Conservation (phyloP, 2,329 filamentous ascomycete species). For the Chaetomium strumarium region DNA sequence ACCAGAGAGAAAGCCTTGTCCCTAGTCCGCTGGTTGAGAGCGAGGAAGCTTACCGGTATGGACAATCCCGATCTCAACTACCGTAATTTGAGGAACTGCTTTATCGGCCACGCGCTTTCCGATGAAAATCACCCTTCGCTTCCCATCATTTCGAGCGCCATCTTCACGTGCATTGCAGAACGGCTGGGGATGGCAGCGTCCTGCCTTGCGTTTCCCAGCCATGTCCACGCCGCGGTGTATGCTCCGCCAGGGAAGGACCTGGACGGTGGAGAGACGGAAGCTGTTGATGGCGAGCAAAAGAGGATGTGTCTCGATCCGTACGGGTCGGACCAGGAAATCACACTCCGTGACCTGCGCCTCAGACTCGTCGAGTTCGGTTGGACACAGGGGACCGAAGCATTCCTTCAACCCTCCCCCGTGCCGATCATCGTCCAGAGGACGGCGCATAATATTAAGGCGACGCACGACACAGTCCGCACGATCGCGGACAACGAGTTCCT, state of each 20-base stretch:
- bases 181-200: slow-evolving; percentile 69
- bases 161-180: slow-evolving; percentile 75
- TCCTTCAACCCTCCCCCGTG: slow-evolving; percentile 59
- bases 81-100: slow-evolving; percentile 76
- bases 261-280: slow-evolving; percentile 36
- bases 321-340: slow-evolving; percentile 61
- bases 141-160: slow-evolving; percentile 78
- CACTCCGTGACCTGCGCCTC: slow-evolving; percentile 49
- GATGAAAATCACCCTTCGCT: slow-evolving; percentile 70
- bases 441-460: slow-evolving; percentile 73
- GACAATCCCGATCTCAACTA: slow-evolving; percentile 61
- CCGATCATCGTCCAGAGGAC: slow-evolving; percentile 68
- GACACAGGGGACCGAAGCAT: slow-evolving; percentile 39
- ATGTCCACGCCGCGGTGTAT: slow-evolving; percentile 75
- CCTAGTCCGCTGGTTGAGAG: slow-evolving; percentile 64
- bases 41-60: slow-evolving; percentile 64
- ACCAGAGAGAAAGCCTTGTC: slow-evolving; percentile 62
- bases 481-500: slow-evolving; percentile 33
- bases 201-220: slow-evolving; percentile 75
- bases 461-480: slow-evolving; percentile 44
- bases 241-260: slow-evolving; percentile 55
- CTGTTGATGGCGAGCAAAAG: slow-evolving; percentile 29
- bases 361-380: slow-evolving; percentile 49
- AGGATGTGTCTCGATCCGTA: slow-evolving; percentile 84
- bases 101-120: slow-evolving; percentile 75